Conservation (phyloP, 805 yeast genomes). For the Saccharomycopsis fodiens region DNA sequence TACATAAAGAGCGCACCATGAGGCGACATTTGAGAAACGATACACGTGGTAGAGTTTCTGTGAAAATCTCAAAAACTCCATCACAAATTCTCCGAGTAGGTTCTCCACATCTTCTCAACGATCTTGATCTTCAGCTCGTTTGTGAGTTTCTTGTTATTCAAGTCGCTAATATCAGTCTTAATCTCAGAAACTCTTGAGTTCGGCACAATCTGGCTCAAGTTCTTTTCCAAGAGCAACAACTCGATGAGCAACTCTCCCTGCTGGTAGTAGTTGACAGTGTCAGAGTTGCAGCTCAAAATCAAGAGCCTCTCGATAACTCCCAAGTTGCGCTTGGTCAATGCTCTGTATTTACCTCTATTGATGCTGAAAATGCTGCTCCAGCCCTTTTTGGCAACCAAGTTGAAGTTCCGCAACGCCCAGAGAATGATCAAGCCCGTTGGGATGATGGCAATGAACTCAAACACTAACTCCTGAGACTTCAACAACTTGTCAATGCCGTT, state of each 20-base stretch:
- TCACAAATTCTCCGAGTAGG: slow-evolving; percentile 36
- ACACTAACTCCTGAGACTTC: slow-evolving; percentile 88
- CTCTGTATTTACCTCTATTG: slow-evolving; percentile 26
- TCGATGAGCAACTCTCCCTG: slow-evolving; percentile 66
- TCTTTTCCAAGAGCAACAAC: slow-evolving; percentile 44
- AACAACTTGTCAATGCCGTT: slow-evolving; percentile 85
- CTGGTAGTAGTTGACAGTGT: slow-evolving; percentile 27
- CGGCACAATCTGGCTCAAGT: slow-evolving; percentile 47
- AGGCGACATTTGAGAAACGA: too few species aligned
- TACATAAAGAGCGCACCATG: too few species aligned
- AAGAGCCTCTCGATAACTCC: slow-evolving; percentile 55
- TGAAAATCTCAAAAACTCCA: too few species aligned
- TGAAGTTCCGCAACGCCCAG: slow-evolving; percentile 31
- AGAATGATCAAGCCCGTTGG: slow-evolving; percentile 63
- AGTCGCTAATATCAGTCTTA: slow-evolving; percentile 54
- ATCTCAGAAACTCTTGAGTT: slow-evolving; percentile 42
- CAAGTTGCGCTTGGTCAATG: slow-evolving; percentile 35
- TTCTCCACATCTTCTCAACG: slow-evolving; percentile 53
- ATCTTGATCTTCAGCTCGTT: slow-evolving; percentile 37
- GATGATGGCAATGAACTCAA: slow-evolving; percentile 82
- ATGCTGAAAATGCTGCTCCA: slow-evolving; percentile 28
- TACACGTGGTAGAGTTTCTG: too few species aligned
- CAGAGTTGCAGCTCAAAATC: slow-evolving; percentile 19
- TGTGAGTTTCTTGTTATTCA: slow-evolving; percentile 36
- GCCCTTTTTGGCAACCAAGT: slow-evolving; percentile 31